Evolutionary conservation across 2,329 filamentous ascomycete species (phyloP).

Genomic region (Diaporthe aspalathi): DNA sequence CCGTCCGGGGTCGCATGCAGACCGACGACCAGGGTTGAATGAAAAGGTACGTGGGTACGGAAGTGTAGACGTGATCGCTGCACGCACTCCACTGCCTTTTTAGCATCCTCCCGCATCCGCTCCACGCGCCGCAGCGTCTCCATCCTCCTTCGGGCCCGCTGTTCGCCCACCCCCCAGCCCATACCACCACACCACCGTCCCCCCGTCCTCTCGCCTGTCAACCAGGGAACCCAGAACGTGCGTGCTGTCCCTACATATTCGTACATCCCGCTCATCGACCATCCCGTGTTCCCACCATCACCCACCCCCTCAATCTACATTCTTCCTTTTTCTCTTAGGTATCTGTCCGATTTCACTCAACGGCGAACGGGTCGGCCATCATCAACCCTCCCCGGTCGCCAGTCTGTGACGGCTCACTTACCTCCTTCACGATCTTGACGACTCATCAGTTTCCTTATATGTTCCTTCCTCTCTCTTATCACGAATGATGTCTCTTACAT

Average conservation of each 20-base stretch:
- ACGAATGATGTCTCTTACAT: slow-evolving; percentile 6
- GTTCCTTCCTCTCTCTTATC: slow-evolving; percentile 16
- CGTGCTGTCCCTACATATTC: slow-evolving; percentile 39
- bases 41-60: slow-evolving; percentile 26
- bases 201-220: slow-evolving; percentile 29
- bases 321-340: slow-evolving; percentile 12
- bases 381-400: slow-evolving; percentile 1
- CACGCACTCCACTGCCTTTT: slow-evolving; percentile 35
- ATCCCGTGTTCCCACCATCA: slow-evolving; percentile 23
- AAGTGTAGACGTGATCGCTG: slow-evolving; percentile 33
- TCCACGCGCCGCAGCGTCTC: slow-evolving; percentile 31
- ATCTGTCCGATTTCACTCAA: slow-evolving; percentile 11
- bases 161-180: slow-evolving; percentile 14
- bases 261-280: slow-evolving; percentile 36
- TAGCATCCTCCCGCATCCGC: slow-evolving; percentile 34
- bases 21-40: slow-evolving; percentile 8
- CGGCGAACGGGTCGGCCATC: background rate
- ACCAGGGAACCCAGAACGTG: slow-evolving; percentile 38
- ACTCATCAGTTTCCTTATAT: slow-evolving; percentile 11
- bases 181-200: slow-evolving; percentile 18
- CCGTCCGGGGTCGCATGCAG: slow-evolving; percentile 24
- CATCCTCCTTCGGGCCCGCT: slow-evolving; percentile 33
- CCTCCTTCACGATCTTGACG: slow-evolving; percentile 22
- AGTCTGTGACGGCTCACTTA: slow-evolving; percentile 3
- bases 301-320: slow-evolving; percentile 30